A percentile compares a stretch with the other conserved stretches of the same genome.
phyloP scores from a whole-genome alignment of 768 basidiomycete species.

The Tremella mesenterica region DNA sequence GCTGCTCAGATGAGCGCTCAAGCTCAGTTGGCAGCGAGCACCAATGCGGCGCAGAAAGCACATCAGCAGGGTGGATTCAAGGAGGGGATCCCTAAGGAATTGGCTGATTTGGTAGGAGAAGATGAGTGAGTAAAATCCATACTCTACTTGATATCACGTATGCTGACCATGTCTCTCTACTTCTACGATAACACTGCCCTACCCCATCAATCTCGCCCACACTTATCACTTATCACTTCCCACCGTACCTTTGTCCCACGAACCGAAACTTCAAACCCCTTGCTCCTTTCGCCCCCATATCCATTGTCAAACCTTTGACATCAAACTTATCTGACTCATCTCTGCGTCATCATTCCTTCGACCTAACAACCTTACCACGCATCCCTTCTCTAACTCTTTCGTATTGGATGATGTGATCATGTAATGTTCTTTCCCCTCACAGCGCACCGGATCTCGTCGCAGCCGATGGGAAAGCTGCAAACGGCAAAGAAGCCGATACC shows the following conservation, averaged over 20 bases:
- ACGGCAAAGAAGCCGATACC: constrained; percentile 13
- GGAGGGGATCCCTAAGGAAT: constrained; percentile 61
- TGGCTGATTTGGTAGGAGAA: constrained; percentile 39
- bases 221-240: too few relatives aligned
- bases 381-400: neutral
- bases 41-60: constrained; percentile 46
- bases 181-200: too few relatives aligned
- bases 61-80: constrained; percentile 55
- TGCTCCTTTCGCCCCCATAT: too few relatives aligned
- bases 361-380: neutral
- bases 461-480: constrained; percentile 13
- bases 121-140: constrained; percentile 32
- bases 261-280: too few relatives aligned
- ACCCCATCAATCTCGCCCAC: too few relatives aligned
- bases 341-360: neutral
- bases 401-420: neutral
- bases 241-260: too few relatives aligned
- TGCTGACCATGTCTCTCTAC: too few relatives aligned
- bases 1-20: constrained; percentile 49
- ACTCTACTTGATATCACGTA: neutral
- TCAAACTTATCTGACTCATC: neutral
- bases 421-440: neutral
- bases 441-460: constrained; percentile 38
- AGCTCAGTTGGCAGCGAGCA: constrained; percentile 57
- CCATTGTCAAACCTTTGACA: too few relatives aligned